phyloP scores from a whole-genome alignment of 2,329 filamentous ascomycete species.

The Fonsecaea erecta region DNA sequence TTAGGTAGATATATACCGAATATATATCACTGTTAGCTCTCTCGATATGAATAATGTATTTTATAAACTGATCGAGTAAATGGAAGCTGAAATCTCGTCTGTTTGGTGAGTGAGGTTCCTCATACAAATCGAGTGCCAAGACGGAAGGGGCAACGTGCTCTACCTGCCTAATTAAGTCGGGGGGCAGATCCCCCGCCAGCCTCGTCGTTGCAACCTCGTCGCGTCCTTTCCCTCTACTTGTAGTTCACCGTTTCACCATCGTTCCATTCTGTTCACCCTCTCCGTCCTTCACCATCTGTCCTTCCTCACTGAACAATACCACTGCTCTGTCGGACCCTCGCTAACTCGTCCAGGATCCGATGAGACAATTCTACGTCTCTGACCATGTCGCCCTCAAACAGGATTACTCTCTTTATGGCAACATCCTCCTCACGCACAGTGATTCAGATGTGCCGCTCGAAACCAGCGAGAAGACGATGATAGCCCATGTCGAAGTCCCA shows the following conservation, averaged over 20 bases:
- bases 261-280: no score
- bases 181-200: not conserved
- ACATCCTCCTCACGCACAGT: slow-evolving; percentile 47
- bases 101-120: no score
- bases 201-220: not conserved
- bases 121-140: no score
- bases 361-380: slow-evolving; percentile 38
- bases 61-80: no score
- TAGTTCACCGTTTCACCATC: not conserved
- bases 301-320: not conserved
- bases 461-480: slow-evolving; percentile 41
- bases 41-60: no score
- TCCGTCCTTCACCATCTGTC: not conserved
- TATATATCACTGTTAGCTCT: no score
- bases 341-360: slow-evolving; percentile 23
- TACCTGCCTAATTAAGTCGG: not conserved
- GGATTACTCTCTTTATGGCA: slow-evolving; percentile 49
- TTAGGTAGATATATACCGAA: no score
- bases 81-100: no score
- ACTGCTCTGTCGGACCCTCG: not conserved
- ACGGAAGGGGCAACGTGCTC: no score
- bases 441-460: slow-evolving; percentile 39
- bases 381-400: slow-evolving; percentile 49
- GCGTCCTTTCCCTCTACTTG: not conserved
- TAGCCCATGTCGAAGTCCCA: slow-evolving; percentile 41